phyloP scores from a whole-genome alignment of 176 grass and related monocot genomes.

The Melocanna baccifera region DNA sequence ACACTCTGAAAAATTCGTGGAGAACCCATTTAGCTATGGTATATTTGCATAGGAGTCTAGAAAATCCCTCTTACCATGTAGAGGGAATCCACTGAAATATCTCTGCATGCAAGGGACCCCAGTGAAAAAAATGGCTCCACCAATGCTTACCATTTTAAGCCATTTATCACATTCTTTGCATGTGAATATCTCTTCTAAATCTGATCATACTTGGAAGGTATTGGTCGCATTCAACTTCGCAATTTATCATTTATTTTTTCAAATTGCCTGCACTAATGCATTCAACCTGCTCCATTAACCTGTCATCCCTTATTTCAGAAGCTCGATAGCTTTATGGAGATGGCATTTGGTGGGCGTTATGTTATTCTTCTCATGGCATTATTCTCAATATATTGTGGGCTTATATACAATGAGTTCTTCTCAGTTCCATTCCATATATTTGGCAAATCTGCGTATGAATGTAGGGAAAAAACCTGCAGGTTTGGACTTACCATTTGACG shows the following conservation, averaged over 20 bases:
- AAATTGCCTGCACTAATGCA: background rate
- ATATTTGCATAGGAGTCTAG: slow-evolving; percentile 7
- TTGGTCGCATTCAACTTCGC: background rate
- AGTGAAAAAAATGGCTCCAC: background rate
- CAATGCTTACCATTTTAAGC: background rate
- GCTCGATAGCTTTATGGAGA: slow-evolving; percentile 94
- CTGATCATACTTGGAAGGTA: slow-evolving; percentile 1
- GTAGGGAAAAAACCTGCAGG: slow-evolving; percentile 83
- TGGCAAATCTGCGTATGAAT: slow-evolving; percentile 91
- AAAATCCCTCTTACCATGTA: background rate
- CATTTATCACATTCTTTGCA: slow-evolving; percentile 3
- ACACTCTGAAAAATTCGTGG: background rate
- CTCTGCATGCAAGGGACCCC: background rate
- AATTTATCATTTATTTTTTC: slow-evolving; percentile 1
- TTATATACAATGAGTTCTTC: slow-evolving; percentile 99
- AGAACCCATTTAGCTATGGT: background rate
- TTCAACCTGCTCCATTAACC: background rate
- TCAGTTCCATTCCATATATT: slow-evolving; percentile 99
- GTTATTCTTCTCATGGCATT: slow-evolving; percentile 97
- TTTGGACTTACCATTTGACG: slow-evolving; percentile 32
- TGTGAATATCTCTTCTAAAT: background rate
- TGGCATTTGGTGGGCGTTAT: slow-evolving; percentile 99
- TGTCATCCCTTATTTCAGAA: slow-evolving; percentile 58
- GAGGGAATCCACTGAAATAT: background rate
- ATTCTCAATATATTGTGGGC: slow-evolving; percentile 99